phyloP scores from a whole-genome alignment of 331 rosid genomes.

The Malus hybrid region DNA sequence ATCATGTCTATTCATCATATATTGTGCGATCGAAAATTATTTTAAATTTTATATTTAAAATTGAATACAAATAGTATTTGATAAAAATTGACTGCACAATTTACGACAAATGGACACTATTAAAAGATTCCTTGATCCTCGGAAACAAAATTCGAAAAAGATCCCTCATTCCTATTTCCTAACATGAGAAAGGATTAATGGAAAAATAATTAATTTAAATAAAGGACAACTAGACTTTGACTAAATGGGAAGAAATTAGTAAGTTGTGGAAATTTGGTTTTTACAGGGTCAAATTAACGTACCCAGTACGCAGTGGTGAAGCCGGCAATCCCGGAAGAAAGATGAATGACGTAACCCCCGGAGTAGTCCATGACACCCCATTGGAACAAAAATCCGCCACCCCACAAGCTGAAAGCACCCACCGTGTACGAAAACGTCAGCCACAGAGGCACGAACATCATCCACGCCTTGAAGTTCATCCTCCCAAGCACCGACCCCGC shows the following conservation, averaged over 20 bases:
- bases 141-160: too few species aligned
- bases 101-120: too few species aligned
- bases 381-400: slow-evolving; percentile 72
- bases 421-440: slow-evolving; percentile 55
- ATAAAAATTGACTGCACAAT: too few species aligned
- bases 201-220: too few species aligned
- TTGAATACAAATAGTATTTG: too few species aligned
- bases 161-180: too few species aligned
- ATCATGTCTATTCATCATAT: fast-evolving
- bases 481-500: slow-evolving; percentile 66
- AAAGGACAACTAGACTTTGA: too few species aligned
- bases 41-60: too few species aligned
- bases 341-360: slow-evolving; percentile 74
- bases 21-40: fast-evolving
- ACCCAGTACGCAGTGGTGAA: slow-evolving; percentile 70
- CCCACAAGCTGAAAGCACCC: slow-evolving; percentile 73
- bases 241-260: too few species aligned
- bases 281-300: neutral
- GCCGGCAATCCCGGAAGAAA: slow-evolving; percentile 68
- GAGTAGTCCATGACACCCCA: slow-evolving; percentile 84
- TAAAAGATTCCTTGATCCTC: too few species aligned
- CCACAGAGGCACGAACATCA: slow-evolving; percentile 82
- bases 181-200: too few species aligned
- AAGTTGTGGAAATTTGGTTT: too few species aligned
- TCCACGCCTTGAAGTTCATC: slow-evolving; percentile 77